Percentiles rank a stretch among this genome's conserved stretches.
Conservation (phyloP, 2,329 filamentous ascomycete species). For the Diplodia corticola region DNA sequence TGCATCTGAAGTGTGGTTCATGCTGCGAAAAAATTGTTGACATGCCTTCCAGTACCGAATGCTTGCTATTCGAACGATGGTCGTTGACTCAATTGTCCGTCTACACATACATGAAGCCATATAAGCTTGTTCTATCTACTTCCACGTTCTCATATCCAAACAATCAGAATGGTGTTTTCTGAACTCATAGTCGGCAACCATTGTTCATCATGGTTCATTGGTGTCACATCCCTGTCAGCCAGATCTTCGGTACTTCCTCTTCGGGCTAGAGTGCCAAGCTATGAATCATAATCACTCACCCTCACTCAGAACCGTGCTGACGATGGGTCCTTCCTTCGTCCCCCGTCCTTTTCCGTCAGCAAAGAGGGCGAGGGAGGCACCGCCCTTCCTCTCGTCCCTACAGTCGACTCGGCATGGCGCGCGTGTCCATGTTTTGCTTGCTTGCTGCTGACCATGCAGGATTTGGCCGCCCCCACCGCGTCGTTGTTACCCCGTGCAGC, state of each 20-base stretch:
- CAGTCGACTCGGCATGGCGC: not conserved
- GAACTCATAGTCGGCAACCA: not conserved
- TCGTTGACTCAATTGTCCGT: not conserved
- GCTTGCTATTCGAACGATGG: not conserved
- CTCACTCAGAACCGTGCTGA: not conserved
- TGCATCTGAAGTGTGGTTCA: not conserved
- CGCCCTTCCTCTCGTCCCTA: not conserved
- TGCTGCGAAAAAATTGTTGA: not conserved
- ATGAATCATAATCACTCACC: conserved; percentile 8
- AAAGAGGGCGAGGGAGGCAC: not conserved
- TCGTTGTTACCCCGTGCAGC: not conserved
- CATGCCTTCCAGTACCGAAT: not conserved
- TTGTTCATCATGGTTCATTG: not conserved
- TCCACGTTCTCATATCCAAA: not conserved
- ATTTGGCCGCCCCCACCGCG: not conserved
- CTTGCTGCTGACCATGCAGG: not conserved
- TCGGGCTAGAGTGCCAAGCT: not conserved
- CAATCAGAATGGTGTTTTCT: not conserved
- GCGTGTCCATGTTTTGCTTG: not conserved
- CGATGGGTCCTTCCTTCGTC: not conserved
- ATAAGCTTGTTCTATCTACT: not conserved
- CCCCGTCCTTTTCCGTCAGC: not conserved
- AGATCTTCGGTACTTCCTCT: not conserved
- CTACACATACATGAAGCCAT: not conserved
- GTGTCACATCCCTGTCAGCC: not conserved